phyloP scores from a whole-genome alignment of 75 land plant genomes.

The Pseudotsuga menziesii region DNA sequence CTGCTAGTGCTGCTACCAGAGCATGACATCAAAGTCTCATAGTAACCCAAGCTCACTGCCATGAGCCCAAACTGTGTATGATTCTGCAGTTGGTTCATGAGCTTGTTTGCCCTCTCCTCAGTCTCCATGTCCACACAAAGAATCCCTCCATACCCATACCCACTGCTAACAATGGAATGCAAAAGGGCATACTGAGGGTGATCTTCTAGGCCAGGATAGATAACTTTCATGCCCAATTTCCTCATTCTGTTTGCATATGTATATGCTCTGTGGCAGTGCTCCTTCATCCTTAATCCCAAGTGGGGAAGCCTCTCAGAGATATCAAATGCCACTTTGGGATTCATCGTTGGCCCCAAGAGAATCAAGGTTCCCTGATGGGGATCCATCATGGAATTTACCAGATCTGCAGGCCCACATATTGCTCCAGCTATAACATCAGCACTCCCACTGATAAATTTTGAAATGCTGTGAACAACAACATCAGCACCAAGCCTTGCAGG shows the following conservation, averaged over 20 bases:
- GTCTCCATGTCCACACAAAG: constrained; percentile 76
- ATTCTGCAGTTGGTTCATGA: constrained; percentile 82
- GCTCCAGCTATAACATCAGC: constrained; percentile 77
- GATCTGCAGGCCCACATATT: constrained; percentile 72
- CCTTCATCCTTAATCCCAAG: constrained; percentile 75
- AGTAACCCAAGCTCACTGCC: constrained; percentile 91
- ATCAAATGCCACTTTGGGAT: constrained; percentile 86
- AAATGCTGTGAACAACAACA: constrained; percentile 83
- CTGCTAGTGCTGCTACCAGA: constrained; percentile 96
- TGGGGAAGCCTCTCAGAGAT: constrained; percentile 81
- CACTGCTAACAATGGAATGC: constrained; percentile 60
- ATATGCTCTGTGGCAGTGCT: constrained; percentile 70
- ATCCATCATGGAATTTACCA: constrained; percentile 87
- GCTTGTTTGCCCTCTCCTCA: constrained; percentile 62
- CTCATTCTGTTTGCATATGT: constrained; percentile 59
- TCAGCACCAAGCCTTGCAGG: constrained; percentile 86
- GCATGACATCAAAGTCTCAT: constrained; percentile 97
- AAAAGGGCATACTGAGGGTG: constrained; percentile 77
- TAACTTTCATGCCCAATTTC: constrained; percentile 67
- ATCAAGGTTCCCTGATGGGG: constrained; percentile 83
- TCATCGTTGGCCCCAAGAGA: constrained; percentile 54
- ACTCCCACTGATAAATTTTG: constrained; percentile 46
- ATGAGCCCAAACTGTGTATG: constrained; percentile 75
- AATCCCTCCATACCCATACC: constrained; percentile 84
- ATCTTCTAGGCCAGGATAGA: constrained; percentile 84